Evolutionary conservation across 192 early-diverging fungal genomes (phyloP).

Genomic region (Backusella mclennaniae): DNA sequence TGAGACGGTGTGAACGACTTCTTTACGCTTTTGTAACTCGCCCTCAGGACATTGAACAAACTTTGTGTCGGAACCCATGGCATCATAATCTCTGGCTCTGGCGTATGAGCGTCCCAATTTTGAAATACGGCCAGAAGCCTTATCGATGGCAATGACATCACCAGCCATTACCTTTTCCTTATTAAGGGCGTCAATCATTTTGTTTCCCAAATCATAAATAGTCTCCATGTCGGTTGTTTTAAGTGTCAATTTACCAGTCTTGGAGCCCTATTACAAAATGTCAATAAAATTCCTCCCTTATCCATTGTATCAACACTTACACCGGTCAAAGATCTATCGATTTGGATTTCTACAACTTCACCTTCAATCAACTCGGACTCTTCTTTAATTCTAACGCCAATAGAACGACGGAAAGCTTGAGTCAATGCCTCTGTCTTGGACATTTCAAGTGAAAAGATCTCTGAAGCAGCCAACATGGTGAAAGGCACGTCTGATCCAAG

Average conservation of each 20-base stretch:
- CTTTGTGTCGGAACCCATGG: conserved; percentile 93
- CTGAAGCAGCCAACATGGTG: conserved; percentile 95
- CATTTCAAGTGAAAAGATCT: conserved; percentile 99
- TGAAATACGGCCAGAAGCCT: conserved; percentile 94
- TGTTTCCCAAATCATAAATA: conserved; percentile 96
- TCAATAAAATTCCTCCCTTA: background rate
- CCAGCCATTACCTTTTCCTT: conserved; percentile 98
- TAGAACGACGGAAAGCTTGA: conserved; percentile 96
- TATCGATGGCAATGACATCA: conserved; percentile 98
- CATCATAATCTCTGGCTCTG: conserved; percentile 96
- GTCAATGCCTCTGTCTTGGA: conserved; percentile 97
- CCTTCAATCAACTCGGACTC: conserved; percentile 98
- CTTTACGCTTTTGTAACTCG: conserved; percentile 95
- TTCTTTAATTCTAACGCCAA: conserved; percentile 98
- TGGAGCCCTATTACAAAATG: conserved; percentile 66
- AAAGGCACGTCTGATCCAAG: conserved; percentile 95
- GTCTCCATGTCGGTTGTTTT: conserved; percentile 99
- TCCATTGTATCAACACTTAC: conserved; percentile 49
- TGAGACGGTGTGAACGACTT: conserved; percentile 97
- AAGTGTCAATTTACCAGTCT: conserved; percentile 95
- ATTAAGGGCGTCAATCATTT: conserved; percentile 97
- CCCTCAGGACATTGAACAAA: conserved; percentile 99
- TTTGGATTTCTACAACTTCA: conserved; percentile 98
- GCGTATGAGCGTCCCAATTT: conserved; percentile 96
- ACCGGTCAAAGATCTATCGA: conserved; percentile 90